These are phyloP conservation scores for Pythium grandisporangium DNA, from an alignment of 352 stramenopile species.

Conservation along the genomic window DNA sequence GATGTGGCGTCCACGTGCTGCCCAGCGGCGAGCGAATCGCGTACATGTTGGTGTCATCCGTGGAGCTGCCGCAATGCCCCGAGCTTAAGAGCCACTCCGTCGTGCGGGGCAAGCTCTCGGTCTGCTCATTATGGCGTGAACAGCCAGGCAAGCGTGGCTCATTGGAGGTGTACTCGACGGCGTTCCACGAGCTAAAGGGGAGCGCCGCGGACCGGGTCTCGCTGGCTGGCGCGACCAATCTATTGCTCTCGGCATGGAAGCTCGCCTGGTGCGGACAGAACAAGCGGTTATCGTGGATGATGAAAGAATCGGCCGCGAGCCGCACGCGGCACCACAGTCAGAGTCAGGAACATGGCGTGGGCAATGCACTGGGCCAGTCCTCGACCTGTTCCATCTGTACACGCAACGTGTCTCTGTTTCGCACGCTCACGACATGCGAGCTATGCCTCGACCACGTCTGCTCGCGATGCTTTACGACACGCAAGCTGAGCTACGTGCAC, in stretches of 20 bases:
- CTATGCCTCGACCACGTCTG: slow-evolving; percentile 16
- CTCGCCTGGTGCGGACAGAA: slow-evolving; percentile 16
- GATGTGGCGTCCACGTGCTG: slow-evolving; percentile 21
- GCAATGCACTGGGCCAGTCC: neutral
- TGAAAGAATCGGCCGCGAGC: slow-evolving; percentile 4
- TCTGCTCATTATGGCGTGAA: slow-evolving; percentile 6
- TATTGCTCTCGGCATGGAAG: slow-evolving; percentile 18
- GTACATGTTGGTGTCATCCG: slow-evolving; percentile 22
- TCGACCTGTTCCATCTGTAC: slow-evolving; percentile 15
- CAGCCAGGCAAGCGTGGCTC: slow-evolving; percentile 7
- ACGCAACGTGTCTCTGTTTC: slow-evolving; percentile 11
- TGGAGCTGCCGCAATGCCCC: slow-evolving; percentile 13
- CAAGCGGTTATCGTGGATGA: slow-evolving; percentile 20
- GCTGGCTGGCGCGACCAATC: slow-evolving; percentile 9
- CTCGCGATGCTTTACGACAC: slow-evolving; percentile 16
- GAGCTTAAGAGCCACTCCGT: slow-evolving; percentile 2
- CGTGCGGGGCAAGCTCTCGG: slow-evolving; percentile 4
- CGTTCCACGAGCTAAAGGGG: slow-evolving; percentile 11
- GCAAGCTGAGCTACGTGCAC: slow-evolving; percentile 17
- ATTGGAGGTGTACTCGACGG: slow-evolving; percentile 20
- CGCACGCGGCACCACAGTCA: neutral
- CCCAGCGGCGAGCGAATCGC: slow-evolving; percentile 19
- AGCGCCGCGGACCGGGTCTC: slow-evolving; percentile 7
- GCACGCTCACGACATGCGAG: slow-evolving; percentile 16
- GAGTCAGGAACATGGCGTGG: neutral